Conservation (phyloP, 371 early-diverging fungal species). For the Choanephora cucurbitarum region DNA sequence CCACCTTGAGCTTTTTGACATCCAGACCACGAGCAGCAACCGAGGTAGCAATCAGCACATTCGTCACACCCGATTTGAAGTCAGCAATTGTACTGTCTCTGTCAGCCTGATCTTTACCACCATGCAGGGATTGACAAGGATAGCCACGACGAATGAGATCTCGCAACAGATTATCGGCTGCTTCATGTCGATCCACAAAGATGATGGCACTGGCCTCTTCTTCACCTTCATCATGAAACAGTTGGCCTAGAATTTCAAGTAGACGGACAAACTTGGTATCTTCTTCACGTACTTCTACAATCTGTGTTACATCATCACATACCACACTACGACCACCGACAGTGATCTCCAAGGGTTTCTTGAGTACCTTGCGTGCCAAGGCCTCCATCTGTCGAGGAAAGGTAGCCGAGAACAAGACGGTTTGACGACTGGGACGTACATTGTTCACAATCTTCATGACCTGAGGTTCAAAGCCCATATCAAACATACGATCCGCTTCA, state of each 20-base stretch:
- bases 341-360: constrained; percentile 90
- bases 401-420: constrained; percentile 95
- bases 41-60: constrained; percentile 97
- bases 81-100: constrained; percentile 92
- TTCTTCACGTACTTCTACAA: constrained; percentile 89
- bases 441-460: constrained; percentile 96
- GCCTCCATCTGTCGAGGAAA: constrained; percentile 98
- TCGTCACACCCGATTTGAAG: constrained; percentile 88
- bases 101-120: constrained; percentile 97
- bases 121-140: constrained; percentile 92
- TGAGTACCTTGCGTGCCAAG: constrained; percentile 90
- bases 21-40: constrained; percentile 99
- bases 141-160: constrained; percentile 89
- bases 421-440: constrained; percentile 93
- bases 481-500: constrained; percentile 98
- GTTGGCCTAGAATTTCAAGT: constrained; percentile 85
- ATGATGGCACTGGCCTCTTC: constrained; percentile 75
- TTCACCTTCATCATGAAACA: constrained; percentile 62
- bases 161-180: constrained; percentile 87
- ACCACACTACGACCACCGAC: constrained; percentile 94
- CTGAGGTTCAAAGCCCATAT: constrained; percentile 99
- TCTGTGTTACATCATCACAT: constrained; percentile 84
- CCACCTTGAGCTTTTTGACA: constrained; percentile 94
- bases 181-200: constrained; percentile 96
- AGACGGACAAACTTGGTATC: constrained; percentile 85